Evolutionary conservation across 2,329 filamentous ascomycete genomes (phyloP).

Genomic region (Fusarium globosum): DNA sequence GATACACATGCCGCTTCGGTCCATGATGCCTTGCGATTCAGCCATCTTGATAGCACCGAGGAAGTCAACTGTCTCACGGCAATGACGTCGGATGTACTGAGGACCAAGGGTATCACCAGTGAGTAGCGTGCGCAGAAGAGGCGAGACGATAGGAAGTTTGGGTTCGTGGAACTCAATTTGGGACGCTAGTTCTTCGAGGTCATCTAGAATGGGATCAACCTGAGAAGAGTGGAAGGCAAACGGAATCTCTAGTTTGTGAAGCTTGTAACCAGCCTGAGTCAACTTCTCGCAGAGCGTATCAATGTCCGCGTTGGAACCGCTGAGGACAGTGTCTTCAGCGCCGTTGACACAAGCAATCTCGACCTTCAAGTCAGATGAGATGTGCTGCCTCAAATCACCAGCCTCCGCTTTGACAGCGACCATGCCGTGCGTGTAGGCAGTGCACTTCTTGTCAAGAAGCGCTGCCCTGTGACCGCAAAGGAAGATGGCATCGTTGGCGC

Average conservation of each 20-base stretch:
- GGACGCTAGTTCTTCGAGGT: constrained; percentile 63
- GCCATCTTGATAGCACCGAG: constrained; percentile 65
- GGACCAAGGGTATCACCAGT: constrained; percentile 69
- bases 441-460: not conserved
- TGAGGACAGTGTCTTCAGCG: constrained; percentile 78
- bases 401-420: constrained; percentile 27
- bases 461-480: constrained; percentile 62
- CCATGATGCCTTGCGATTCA: constrained; percentile 59
- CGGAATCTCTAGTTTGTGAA: constrained; percentile 59
- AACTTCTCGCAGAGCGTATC: constrained; percentile 54
- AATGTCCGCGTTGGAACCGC: constrained; percentile 56
- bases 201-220: constrained; percentile 65
- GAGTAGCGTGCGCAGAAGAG: constrained; percentile 59
- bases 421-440: constrained; percentile 18
- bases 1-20: constrained; percentile 70
- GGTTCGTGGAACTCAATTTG: constrained; percentile 54
- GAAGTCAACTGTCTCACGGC: constrained; percentile 75
- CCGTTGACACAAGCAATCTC: constrained; percentile 80
- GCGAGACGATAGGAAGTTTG: constrained; percentile 59
- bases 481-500: constrained; percentile 68
- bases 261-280: constrained; percentile 54
- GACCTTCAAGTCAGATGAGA: constrained; percentile 52
- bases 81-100: constrained; percentile 69
- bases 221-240: constrained; percentile 67
- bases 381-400: not conserved